Evolutionary conservation across 331 rosid genomes (phyloP), one percentile per base, ranked within the genome.

Genomic region (Acacia concinna): DNA sequence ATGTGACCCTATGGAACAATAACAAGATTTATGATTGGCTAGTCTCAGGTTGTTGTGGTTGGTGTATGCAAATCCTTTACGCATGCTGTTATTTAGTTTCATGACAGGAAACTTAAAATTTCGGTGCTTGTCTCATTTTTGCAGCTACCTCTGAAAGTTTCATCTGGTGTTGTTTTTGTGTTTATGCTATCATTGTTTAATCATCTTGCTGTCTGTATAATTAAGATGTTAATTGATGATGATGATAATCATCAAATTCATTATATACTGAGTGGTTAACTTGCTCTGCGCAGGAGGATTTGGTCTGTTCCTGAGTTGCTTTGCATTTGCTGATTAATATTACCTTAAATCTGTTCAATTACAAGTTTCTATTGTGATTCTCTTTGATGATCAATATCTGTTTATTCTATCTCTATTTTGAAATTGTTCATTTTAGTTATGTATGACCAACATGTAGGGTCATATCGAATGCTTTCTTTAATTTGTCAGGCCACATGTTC

Each of bases 241-340:
- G 71, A n/a, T 44, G 4, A 56, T n/a, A n/a, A n/a, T n/a, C n/a
- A n/a, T 54, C 62, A 43, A 27, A 52, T 69, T 71, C 66, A 67
- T 40, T n/a, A 1, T 32, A 64, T 44, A 52, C 28, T 47, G 28
- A 44, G 28, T 70, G 37, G 56, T 28, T 37, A 66, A 56, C 18
- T 38, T 63, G 81, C 71, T 67, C 2, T 27, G 4, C 13, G 46
- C 72, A 67, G 37, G 37, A 78, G 70, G 75, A 73, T 77, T 81
- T 18, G 46, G 47, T 57, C 56, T 74, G 63, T 74, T 34, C 60
- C 21, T 69, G 46, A 27, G 30, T 60, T 31, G 77, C 81, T 76
- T 86, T 69, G 73, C 25, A 23, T 82, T 25, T 77, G 69, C 76
- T 27, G 31, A 43, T 63, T 63, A 65, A 62, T 69, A 30, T 68